Base-by-base conservation (phyloP, 305 asterid genomes). In the Fraxinus sp. region DNA sequence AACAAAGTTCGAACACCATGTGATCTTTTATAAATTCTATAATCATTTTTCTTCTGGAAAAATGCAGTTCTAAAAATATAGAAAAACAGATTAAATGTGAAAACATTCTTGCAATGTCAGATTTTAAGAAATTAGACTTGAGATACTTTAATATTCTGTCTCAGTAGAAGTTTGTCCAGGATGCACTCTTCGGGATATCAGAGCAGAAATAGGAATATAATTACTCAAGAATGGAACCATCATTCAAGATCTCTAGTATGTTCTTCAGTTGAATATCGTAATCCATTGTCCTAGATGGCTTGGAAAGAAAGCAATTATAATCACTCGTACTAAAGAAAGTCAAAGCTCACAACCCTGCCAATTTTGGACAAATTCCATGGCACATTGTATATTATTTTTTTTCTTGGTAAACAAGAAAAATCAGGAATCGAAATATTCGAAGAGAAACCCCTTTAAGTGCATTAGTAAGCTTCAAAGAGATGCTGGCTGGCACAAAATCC, bases 141-240 rank as follows among this genome's bases (percentile, higher is more conserved):
- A 18, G 82, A 35, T 28, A 72, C 46, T 30, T 43, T 68, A 74
- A 77, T 24, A 75, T 46, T 72, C 46, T 73, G 77, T 52, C 62
- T n/a, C 33, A 77, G 70, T 64, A 71, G 74, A 37, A n/a, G 18
- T n/a, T 62, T 32, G 16, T 70, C n/a, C 75, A 33, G 36, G 36
- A 73, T 9, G 78, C 79, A 75, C 64, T 68, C 39, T 49, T 72
- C 7, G 37, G 79, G 70, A 55, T 41, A 66, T 59, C 75, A 77
- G 57, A 36, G 74, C 77, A 78, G 41, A 66, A 18, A 43, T 41
- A 83, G 20, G 22, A 41, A 41, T 41, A 41, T 9, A 28, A 79
- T 55, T 36, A 30, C 26, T 22, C 75, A 62, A 14, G 4, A 20
- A 78, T 30, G 14, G 49, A 41, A 41, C 35, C 22, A 39, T 43